Evolutionary conservation across 2,329 filamentous ascomycete species (phyloP).

Genomic region (Epichloe glyceriae): DNA sequence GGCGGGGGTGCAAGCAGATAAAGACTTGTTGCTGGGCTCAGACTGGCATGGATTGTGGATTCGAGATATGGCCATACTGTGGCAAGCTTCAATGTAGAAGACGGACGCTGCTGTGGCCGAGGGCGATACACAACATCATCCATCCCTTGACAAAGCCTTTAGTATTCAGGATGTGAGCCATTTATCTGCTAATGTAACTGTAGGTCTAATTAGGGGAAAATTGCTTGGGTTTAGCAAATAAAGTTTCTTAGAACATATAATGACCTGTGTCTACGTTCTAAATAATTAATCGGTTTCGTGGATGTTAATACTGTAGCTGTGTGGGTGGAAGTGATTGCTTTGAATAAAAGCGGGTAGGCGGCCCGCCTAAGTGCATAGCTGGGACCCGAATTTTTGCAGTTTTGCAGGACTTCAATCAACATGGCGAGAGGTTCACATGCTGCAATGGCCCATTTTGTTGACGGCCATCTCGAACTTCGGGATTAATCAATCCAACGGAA

Average conservation of each 20-base stretch:
- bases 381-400: neutral
- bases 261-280: too few relatives aligned
- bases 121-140: neutral
- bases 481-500: neutral
- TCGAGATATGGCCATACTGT: neutral
- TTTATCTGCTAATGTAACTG: constrained; percentile 1
- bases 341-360: neutral
- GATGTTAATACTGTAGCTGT: too few relatives aligned
- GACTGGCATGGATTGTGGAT: neutral
- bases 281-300: too few relatives aligned
- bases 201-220: constrained; percentile 1
- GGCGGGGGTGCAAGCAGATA: neutral
- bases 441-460: neutral
- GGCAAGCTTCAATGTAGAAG: neutral
- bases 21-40: neutral
- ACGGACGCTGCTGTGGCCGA: neutral
- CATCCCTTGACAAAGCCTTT: neutral
- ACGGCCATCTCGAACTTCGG: neutral
- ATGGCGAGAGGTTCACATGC: neutral
- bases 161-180: neutral
- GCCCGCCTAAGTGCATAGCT: neutral
- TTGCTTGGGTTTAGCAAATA: neutral
- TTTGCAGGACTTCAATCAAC: neutral
- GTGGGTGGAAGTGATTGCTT: neutral
- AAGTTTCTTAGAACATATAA: neutral